Conservation (phyloP, 352 stramenopile genomes). For the Phytophthora megakarya region DNA sequence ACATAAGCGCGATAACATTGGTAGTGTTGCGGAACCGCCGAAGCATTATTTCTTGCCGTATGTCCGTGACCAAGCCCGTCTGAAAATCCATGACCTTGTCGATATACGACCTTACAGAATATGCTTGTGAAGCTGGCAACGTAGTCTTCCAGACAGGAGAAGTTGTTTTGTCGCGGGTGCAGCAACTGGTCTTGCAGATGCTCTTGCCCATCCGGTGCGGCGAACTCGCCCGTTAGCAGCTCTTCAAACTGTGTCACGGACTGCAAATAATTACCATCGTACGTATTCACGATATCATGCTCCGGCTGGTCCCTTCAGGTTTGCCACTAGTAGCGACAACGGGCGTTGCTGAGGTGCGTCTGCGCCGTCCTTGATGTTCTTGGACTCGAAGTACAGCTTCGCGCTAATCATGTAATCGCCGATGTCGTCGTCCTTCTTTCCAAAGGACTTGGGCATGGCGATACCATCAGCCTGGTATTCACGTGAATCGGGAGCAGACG, state of each 20-base stretch:
- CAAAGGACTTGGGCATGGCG: constrained; percentile 11
- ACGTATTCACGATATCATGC: constrained; percentile 10
- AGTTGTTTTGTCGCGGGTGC: constrained; percentile 2
- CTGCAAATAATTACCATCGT: constrained; percentile 6
- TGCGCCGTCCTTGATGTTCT: constrained; percentile 10
- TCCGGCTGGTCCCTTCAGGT: not conserved
- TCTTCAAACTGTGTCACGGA: constrained; percentile 14
- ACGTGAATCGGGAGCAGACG: not conserved
- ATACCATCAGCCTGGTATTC: constrained; percentile 15
- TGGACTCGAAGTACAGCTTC: constrained; percentile 16
- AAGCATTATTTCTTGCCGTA: constrained; percentile 12
- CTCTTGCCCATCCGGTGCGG: constrained; percentile 6
- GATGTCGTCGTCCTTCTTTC: constrained; percentile 16
- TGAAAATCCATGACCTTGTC: constrained; percentile 20
- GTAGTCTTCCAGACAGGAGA: constrained; percentile 15
- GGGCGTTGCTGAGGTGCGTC: constrained; percentile 4
- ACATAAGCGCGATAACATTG: constrained; percentile 8
- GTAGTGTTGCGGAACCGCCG: constrained; percentile 8
- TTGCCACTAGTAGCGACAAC: constrained; percentile 2
- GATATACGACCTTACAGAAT: constrained; percentile 14
- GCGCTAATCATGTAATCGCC: constrained; percentile 17
- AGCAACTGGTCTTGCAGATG: constrained; percentile 8
- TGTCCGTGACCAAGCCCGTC: constrained; percentile 1
- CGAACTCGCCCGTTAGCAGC: constrained; percentile 11
- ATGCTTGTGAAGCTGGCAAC: not conserved